A percentile compares a stretch with the other conserved stretches of the same genome.
Conservation (phyloP, 2,329 filamentous ascomycete genomes). For the Neurospora crassa region DNA sequence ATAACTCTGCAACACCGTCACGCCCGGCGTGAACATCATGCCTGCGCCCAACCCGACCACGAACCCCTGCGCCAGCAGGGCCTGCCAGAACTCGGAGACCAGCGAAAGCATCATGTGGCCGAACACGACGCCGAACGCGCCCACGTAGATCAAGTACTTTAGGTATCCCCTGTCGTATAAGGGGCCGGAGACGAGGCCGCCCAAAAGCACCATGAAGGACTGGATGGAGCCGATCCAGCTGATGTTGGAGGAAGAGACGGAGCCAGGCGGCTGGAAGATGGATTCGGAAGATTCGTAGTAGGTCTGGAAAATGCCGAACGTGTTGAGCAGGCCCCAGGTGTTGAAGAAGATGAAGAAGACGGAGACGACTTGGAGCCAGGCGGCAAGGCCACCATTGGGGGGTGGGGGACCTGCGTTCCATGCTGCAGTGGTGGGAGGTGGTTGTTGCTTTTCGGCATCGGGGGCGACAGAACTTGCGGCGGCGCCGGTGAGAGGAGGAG, state of each 20-base stretch:
- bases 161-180: constrained; percentile 42
- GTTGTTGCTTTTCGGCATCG: background rate
- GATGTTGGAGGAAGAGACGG: constrained; percentile 31
- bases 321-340: constrained; percentile 47
- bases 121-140: constrained; percentile 29
- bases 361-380: constrained; percentile 46
- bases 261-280: constrained; percentile 21
- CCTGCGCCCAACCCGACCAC: constrained; percentile 36
- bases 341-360: constrained; percentile 46
- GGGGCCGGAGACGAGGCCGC: constrained; percentile 39
- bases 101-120: constrained; percentile 23
- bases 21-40: constrained; percentile 28
- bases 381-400: constrained; percentile 38
- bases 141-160: constrained; percentile 28
- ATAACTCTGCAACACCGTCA: constrained; percentile 25
- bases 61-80: constrained; percentile 34
- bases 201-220: constrained; percentile 40
- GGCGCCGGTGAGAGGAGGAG: background rate
- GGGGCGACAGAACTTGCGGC: background rate
- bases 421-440: background rate
- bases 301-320: constrained; percentile 42
- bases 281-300: constrained; percentile 35
- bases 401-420: constrained; percentile 5
- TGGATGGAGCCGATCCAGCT: constrained; percentile 45
- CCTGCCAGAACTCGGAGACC: constrained; percentile 30